Evolutionary conservation across 2,329 filamentous ascomycete genomes (phyloP), one percentile per base, ranked within the genome.

Genomic region (Monilinia fructicola): DNA sequence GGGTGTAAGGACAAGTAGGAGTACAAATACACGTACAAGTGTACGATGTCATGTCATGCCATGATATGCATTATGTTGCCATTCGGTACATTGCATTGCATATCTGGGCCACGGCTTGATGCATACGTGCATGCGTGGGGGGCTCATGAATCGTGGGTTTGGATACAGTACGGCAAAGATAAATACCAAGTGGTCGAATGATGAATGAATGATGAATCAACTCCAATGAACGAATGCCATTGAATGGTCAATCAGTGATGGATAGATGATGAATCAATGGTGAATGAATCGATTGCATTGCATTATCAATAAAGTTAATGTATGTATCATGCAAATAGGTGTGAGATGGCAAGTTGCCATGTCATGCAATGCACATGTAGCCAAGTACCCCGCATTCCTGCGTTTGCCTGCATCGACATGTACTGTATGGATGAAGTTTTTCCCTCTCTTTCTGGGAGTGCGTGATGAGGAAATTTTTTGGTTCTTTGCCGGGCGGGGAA

Each of bases 301-400:
- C 46, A 46, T n/a, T 46, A 46, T 46, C 44, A 46, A n/a, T n/a
- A n/a, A 46, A 18, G 44, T 50, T 11, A 50, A 26, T 50, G n/a
- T 50, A 23, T 50, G 23, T 16, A 52, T 52, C 48, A 26, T 52
- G 48, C 48, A 52, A 28, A 28, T 52, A 12, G 23, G 48, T 23
- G 46, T 50, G 46, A 50, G 46, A 50, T 50, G 46, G 46, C 48
- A 52, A 52, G 48, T 48, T 48, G 46, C n/a, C 21, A 23, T 52
- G 48, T 16, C 4, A 52, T 52, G 48, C 23, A 28, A 52, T 52
- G 48, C 23, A 52, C 12, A 52, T 52, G 48, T 16, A 52, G 48
- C 12, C n/a, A 16, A 14, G 23, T 52, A 52, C 48, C 48, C 48
- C 48, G 23, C 48, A 52, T 52, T 26, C 4, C 48, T 52, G 48